Conservation (phyloP, 139 green algal species). For the Picochlorum sp. region DNA sequence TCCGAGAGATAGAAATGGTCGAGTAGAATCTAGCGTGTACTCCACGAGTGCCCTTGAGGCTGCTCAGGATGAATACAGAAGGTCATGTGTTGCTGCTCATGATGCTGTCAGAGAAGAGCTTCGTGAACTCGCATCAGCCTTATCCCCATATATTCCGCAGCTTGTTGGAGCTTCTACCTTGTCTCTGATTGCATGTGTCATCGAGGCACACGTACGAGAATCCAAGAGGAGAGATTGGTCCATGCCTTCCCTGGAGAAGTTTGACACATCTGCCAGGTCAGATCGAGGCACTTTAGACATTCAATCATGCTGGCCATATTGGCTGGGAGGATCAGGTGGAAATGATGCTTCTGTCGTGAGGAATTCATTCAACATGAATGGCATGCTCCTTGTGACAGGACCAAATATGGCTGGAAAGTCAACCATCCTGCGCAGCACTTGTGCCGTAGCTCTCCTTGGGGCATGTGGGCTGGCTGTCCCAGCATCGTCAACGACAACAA, state of each 20-base stretch:
- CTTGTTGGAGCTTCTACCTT: conserved; percentile 37
- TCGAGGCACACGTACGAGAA: conserved; percentile 36
- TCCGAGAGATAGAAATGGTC: conserved; percentile 38
- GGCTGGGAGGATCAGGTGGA: conserved; percentile 44
- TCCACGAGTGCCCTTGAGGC: conserved; percentile 31
- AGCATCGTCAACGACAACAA: conserved; percentile 9
- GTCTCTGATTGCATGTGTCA: conserved; percentile 26
- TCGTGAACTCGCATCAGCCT: conserved; percentile 17
- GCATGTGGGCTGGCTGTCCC: conserved; percentile 71
- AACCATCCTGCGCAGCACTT: conserved; percentile 68
- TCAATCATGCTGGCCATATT: conserved; percentile 66
- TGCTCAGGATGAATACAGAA: conserved; percentile 40
- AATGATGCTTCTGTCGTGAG: conserved; percentile 19
- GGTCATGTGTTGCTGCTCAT: conserved; percentile 22
- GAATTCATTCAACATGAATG: conserved; percentile 30
- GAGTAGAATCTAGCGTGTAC: conserved; percentile 17
- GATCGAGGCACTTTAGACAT: conserved; percentile 27
- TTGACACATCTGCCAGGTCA: background rate
- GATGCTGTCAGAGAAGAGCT: conserved; percentile 29
- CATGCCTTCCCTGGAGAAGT: conserved; percentile 14
- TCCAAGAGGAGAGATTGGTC: conserved; percentile 31
- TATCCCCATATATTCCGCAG: conserved; percentile 24
- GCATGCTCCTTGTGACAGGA: conserved; percentile 75
- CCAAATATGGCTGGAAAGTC: conserved; percentile 94
- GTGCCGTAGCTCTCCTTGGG: conserved; percentile 67